Evolutionary conservation across 2,329 filamentous ascomycete genomes (phyloP).

Genomic region (Sporothrix mexicana): DNA sequence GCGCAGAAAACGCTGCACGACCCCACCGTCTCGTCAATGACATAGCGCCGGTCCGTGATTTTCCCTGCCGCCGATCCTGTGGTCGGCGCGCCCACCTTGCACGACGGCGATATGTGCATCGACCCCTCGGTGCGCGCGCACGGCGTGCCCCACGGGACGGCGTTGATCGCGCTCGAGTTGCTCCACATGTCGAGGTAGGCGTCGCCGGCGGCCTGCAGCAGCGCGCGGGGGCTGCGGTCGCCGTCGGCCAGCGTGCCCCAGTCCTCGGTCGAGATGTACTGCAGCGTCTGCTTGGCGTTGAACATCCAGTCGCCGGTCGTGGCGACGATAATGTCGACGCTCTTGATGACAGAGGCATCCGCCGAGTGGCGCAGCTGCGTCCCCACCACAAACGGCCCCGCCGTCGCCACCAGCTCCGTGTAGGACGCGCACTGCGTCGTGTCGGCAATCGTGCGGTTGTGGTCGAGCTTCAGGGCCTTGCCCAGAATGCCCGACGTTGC

Average conservation of each 20-base stretch:
- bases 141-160: constrained; percentile 47
- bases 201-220: constrained; percentile 42
- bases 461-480: constrained; percentile 44
- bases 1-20: constrained; percentile 43
- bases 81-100: constrained; percentile 40
- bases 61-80: constrained; percentile 35
- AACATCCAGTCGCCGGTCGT: constrained; percentile 46
- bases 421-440: constrained; percentile 48
- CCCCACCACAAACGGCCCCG: constrained; percentile 41
- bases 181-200: constrained; percentile 47
- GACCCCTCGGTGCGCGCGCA: constrained; percentile 43
- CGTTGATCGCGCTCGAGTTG: constrained; percentile 42
- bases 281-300: constrained; percentile 43
- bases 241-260: constrained; percentile 41
- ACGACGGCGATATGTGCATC: constrained; percentile 37
- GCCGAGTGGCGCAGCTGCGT: constrained; percentile 36
- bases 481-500: constrained; percentile 39
- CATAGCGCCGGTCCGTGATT: constrained; percentile 42
- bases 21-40: constrained; percentile 44
- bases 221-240: constrained; percentile 40
- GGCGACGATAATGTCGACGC: constrained; percentile 44
- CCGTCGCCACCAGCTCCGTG: constrained; percentile 48
- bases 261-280: constrained; percentile 42
- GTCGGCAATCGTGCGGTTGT: constrained; percentile 46
- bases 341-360: constrained; percentile 33